Percentiles rank a stretch among this genome's conserved stretches.
Evolutionary conservation across 148 eudicot species (phyloP).

Genomic region (Euryodendron excelsum): DNA sequence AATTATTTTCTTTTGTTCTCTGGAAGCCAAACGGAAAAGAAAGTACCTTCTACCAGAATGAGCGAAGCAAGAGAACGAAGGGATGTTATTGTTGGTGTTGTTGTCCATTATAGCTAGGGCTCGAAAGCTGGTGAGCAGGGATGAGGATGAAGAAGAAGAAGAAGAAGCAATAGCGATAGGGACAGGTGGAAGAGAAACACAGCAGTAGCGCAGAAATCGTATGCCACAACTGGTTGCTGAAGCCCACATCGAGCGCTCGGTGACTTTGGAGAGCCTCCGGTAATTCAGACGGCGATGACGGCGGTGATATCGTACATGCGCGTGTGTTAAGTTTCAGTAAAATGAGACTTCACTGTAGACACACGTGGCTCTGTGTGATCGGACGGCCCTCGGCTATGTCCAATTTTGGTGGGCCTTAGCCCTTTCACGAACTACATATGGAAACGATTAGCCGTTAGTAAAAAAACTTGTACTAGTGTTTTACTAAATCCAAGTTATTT

Average conservation of each 20-base stretch:
- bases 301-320: neutral
- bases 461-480: too few relatives aligned
- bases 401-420: too few relatives aligned
- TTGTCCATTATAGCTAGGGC: slow-evolving; percentile 16
- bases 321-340: too few relatives aligned
- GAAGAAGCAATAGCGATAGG: neutral
- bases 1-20: neutral
- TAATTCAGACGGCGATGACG: neutral
- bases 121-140: slow-evolving; percentile 3
- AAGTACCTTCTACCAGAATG: slow-evolving; percentile 30
- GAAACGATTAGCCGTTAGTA: too few relatives aligned
- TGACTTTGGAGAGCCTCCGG: neutral
- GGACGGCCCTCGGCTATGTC: too few relatives aligned
- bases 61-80: slow-evolving; percentile 32
- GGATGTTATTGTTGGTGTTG: slow-evolving; percentile 1
- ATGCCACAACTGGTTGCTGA: slow-evolving; percentile 8
- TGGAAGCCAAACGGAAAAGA: neutral
- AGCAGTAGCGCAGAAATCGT: slow-evolving; percentile 23
- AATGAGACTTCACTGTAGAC: too few relatives aligned
- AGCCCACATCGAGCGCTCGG: slow-evolving; percentile 13
- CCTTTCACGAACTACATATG: too few relatives aligned
- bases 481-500: too few relatives aligned
- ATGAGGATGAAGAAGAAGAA: neutral
- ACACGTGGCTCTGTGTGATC: too few relatives aligned
- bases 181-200: slow-evolving; percentile 21